Evolutionary conservation across 169 alveolate genomes (phyloP).

Genomic region (Plasmodium vivax): DNA sequence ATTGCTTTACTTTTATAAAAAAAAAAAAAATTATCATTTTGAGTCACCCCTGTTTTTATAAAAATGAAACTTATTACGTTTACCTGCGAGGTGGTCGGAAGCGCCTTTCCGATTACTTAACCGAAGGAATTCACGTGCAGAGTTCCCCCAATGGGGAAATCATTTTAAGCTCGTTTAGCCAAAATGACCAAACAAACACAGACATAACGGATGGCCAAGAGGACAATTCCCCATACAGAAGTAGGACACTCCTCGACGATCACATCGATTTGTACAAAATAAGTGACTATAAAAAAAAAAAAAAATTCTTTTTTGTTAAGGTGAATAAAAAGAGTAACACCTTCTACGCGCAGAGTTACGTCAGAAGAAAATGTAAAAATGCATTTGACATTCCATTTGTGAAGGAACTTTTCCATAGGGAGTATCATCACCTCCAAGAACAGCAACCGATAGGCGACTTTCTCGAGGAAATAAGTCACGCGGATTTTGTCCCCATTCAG

Average conservation of each 20-base stretch:
- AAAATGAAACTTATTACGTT: slow-evolving; percentile 34
- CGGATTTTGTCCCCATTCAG: slow-evolving; percentile 36
- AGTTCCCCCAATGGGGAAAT: slow-evolving; percentile 32
- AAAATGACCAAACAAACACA: neutral
- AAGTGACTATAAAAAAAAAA: neutral
- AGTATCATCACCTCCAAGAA: neutral
- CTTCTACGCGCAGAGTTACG: slow-evolving; percentile 18
- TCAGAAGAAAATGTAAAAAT: slow-evolving; percentile 7
- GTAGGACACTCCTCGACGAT: slow-evolving; percentile 5
- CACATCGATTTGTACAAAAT: slow-evolving; percentile 7
- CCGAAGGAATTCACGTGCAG: slow-evolving; percentile 1
- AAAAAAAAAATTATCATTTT: slow-evolving; percentile 10
- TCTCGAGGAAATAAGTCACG: neutral
- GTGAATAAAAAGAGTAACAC: slow-evolving; percentile 17
- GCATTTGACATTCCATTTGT: neutral
- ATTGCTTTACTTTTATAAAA: slow-evolving; percentile 25
- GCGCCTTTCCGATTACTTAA: slow-evolving; percentile 7
- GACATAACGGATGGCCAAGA: neutral
- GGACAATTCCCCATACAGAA: neutral
- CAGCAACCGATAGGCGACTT: slow-evolving; percentile 8
- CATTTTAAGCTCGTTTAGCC: slow-evolving; percentile 3
- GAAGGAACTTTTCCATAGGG: neutral
- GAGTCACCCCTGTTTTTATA: slow-evolving; percentile 20
- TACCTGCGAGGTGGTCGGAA: slow-evolving; percentile 2
- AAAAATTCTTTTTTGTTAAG: slow-evolving; percentile 22